phyloP scores from a whole-genome alignment of 2,329 filamentous ascomycete species.

The Colletotrichum spinosum region DNA sequence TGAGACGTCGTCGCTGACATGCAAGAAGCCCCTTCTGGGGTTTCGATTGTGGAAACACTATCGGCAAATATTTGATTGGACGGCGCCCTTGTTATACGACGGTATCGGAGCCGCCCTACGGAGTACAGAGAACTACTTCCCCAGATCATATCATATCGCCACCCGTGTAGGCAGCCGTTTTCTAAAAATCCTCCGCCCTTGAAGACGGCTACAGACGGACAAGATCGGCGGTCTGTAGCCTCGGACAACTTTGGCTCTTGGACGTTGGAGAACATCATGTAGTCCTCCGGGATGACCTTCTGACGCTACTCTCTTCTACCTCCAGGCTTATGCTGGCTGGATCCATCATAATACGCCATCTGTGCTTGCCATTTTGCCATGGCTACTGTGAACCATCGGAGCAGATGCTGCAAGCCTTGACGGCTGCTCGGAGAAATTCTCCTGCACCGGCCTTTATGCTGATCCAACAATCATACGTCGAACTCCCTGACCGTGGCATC shows the following conservation, averaged over 20 bases:
- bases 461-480: constrained; percentile 32
- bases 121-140: not conserved
- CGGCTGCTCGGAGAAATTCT: constrained; percentile 29
- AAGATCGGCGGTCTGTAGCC: constrained; percentile 3
- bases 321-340: no score
- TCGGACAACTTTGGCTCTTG: not conserved
- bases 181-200: constrained; percentile 22
- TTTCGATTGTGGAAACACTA: constrained; percentile 14
- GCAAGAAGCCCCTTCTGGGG: not conserved
- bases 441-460: constrained; percentile 21
- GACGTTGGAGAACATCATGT: no score
- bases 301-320: no score
- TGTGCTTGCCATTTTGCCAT: no score
- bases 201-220: constrained; percentile 28
- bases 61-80: constrained; percentile 33
- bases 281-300: no score
- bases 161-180: constrained; percentile 17
- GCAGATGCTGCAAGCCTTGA: constrained; percentile 21
- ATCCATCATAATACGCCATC: no score
- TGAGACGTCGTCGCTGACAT: not conserved
- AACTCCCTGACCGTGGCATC: constrained; percentile 18
- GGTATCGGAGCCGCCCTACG: constrained; percentile 17
- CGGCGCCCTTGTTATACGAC: constrained; percentile 17
- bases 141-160: not conserved
- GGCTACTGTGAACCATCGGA: constrained; percentile 6